Base-by-base conservation (phyloP, 805 yeast species). In the Torulaspora gathmanii region DNA sequence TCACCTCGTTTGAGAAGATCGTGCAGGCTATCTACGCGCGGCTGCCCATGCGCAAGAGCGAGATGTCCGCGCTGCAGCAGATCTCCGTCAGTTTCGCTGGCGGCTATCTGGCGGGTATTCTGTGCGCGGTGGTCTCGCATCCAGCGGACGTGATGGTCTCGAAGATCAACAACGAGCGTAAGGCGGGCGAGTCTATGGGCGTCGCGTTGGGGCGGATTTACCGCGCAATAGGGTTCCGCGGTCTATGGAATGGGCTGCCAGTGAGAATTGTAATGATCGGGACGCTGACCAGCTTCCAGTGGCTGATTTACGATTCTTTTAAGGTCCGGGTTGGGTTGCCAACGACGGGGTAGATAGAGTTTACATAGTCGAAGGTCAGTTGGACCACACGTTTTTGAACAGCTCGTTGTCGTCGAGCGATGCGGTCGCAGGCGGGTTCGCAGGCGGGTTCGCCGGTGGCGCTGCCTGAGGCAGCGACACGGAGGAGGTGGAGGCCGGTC, bases 61-160 rank as follows among this genome's bases (percentile, higher is more conserved):
- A 86, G 47, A 87, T 86, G 73, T 71, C 86, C 10, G 67, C 81
- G 34, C 54, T 82, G 34, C 83, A 83, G 60, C 97, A 93, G 70
- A 91, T 96, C 17, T 95, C 96, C 41, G 95, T 93, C 33, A 87
- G 96, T 19, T 93, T 91, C 72, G 72, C 82, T 38, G 96, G 96
- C 67, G 98, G 99, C 65, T 91, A 91, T 71, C 78, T 91, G 63
- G 99, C 98, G 9, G 99, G 98, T 82, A 82, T 93, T 45, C 79
- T 90, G 72, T 91, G 97, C 74, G 98, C 99, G 6, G 71, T 85
- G 42, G 93, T 90, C 13, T 90, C 97, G 22, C 97, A 93, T 67
- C 99, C 99, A 16, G 98, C 98, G n/a, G 99, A 91, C 68, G 97
- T 91, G 27, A 83, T 93, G 95, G 98, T 91, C 20, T 86, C 95